Base-by-base conservation (phyloP, 331 rosid species). In the Prunus yedoensis region DNA sequence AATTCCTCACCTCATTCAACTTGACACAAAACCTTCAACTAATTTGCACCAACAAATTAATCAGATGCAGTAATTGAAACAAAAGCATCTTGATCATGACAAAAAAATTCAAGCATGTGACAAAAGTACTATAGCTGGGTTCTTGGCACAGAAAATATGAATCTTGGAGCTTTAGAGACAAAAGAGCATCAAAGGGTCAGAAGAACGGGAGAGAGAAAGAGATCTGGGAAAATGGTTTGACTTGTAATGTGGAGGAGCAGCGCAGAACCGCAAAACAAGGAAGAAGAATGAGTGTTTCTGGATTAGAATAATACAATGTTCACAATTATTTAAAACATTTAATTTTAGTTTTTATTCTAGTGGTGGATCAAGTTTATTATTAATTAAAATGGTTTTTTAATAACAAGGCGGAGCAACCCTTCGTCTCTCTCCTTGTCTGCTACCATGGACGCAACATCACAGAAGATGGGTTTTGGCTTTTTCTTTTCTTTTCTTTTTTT, bases 201-300 rank as follows among this genome's bases (percentile, higher is more conserved):
- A 77, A 59, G 76, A 80, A 64, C 6, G 70, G 65, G 52, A 79
- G 73, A 76, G 82, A 47, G 60, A 58, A 46, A 66, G 30, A 72
- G 78, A 77, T 72, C 76, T 35, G 73, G 47, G 62, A 79, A 62
- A 58, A 58, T 51, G 83, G 90, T 84, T 89, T 94, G 97, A 94
- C 96, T 87, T 94, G 41, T 80, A 79, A 82, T 77, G 84, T 74
- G 77, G 80, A 83, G 69, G 27, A 74, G 23, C 27, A 52, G 38
- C 46, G 35, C 43, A 84, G 76, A 66, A 81, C 68, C 70, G 87
- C 77, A 87, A 84, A 77, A 68, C 82, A 74, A 80, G 90, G 80
- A 83, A 79, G 85, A 80, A 86, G 87, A 71, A 87, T 72, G 77
- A 85, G 71, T 32, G 81, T 68, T 78, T 79, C 82, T 76, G 83